Evolutionary conservation across 2,329 filamentous ascomycete genomes (phyloP).

Genomic region (Grosmannia huntii): DNA sequence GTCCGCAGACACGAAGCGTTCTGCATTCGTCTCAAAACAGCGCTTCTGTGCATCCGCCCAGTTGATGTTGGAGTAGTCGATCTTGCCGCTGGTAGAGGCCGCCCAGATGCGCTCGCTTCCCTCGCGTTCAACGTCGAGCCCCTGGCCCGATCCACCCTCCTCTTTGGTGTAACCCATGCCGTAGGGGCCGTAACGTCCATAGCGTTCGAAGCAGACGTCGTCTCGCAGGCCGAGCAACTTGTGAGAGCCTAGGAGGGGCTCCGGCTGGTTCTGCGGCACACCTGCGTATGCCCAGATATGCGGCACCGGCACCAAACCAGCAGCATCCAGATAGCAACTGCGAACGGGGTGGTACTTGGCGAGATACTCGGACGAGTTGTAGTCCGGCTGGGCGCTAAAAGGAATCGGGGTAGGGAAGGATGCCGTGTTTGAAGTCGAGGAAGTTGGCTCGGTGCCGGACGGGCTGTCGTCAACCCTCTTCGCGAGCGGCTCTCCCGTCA

Average conservation of each 20-base stretch:
- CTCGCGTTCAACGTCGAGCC: conserved; percentile 58
- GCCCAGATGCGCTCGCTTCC: conserved; percentile 50
- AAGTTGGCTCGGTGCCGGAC: background rate
- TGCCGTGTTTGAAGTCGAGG: background rate
- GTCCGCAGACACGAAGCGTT: conserved; percentile 34
- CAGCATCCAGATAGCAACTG: conserved; percentile 50
- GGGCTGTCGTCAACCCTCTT: background rate
- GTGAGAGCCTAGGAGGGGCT: conserved; percentile 67
- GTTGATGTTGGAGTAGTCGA: conserved; percentile 41
- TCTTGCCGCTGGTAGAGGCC: conserved; percentile 32
- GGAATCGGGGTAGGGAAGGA: conserved; percentile 29
- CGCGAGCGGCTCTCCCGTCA: background rate
- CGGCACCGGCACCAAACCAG: conserved; percentile 43
- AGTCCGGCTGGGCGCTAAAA: conserved; percentile 60
- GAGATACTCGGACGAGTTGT: conserved; percentile 42
- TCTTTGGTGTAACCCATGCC: conserved; percentile 68
- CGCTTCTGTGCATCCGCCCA: conserved; percentile 41
- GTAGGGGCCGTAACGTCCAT: conserved; percentile 73
- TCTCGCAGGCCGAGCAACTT: conserved; percentile 59
- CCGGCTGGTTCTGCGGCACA: conserved; percentile 52
- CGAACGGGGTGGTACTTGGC: conserved; percentile 38
- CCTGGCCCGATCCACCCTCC: conserved; percentile 58
- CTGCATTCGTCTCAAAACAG: conserved; percentile 47
- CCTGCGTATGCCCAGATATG: conserved; percentile 49
- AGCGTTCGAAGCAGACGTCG: conserved; percentile 79